Evolutionary conservation across 106 monocot species (phyloP), one percentile per base, ranked within the genome.

Genomic region (Platanthera guangdongensis): DNA sequence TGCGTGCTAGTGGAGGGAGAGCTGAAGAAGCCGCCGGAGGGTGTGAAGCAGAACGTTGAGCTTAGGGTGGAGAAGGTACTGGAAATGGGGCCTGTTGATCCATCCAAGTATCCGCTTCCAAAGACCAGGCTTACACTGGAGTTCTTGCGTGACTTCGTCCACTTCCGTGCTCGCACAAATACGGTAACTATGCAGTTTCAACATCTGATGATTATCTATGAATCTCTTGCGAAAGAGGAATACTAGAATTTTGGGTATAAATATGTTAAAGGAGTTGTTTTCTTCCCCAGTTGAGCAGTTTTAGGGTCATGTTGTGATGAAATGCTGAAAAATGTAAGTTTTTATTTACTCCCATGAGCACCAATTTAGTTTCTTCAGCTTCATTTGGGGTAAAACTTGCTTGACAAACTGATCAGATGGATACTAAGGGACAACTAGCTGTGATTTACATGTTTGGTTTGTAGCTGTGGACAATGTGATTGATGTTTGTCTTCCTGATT

Each of bases 1-100:
- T 81, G 70, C 71, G 96, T 93, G 22, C 82, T 96, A 21, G 84
- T 96, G 16, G 93, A 96, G 87, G 93, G 96, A 16, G 82, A 76
- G 78, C 79, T 96, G 39, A 96, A 96, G 87, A 85, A 89, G 81
- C 88, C 93, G 1, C 93, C 93, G 9, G 91, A 93, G 77, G 96
- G 96, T 52, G 76, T 83, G 16, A 96, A 91, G 78, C 96, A 96
- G 86, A 70, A 55, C 39, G 78, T 93, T 46, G 96, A 96, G 83
- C 77, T 93, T 73, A 79, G 75, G 74, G 96, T 85, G 12, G 85
- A 82, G 52, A 83, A 45, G 74, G 91, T 96, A 1, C 22, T 93
- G 21, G 90, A 90, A 77, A 85, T 93, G 3, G 96, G 96, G 14
- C 51, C 81, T 7, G 87, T 80, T 2, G 93, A 90, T 73, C 81